A percentile compares a stretch with the other conserved stretches of the same genome.
phyloP scores from a whole-genome alignment of 1,284 basidiomycete species.

The Sporisorium reilianum region DNA sequence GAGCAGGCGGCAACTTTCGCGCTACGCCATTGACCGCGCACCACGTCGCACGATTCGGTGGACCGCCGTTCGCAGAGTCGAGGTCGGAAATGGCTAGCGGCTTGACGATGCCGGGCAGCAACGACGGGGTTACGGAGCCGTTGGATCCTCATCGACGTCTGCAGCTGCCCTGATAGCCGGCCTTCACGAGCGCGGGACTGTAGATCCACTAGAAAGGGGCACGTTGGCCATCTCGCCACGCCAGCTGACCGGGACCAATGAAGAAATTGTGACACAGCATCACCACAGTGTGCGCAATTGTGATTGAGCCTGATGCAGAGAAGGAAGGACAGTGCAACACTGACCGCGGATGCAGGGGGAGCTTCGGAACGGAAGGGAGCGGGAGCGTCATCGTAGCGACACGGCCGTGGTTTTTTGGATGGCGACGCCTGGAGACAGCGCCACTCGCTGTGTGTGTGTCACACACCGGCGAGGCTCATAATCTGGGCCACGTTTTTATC shows the following conservation, averaged over 20 bases:
- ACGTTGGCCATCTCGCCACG: too few relatives aligned
- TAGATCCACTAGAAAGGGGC: too few relatives aligned
- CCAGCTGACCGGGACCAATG: too few relatives aligned
- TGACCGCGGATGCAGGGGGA: not conserved
- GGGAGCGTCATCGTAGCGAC: not conserved
- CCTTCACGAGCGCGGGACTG: too few relatives aligned
- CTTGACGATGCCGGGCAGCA: slow-evolving; percentile 9
- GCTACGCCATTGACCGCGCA: not conserved
- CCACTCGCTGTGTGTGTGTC: too few relatives aligned
- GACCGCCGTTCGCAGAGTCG: slow-evolving; percentile 10
- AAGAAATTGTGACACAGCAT: too few relatives aligned
- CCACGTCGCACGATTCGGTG: slow-evolving; percentile 6
- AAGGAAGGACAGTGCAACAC: too few relatives aligned
- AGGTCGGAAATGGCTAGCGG: slow-evolving; percentile 26
- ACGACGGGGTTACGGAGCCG: not conserved
- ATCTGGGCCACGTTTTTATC: not conserved
- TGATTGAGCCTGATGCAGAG: not conserved
- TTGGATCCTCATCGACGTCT: slow-evolving; percentile 22
- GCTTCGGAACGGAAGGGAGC: not conserved
- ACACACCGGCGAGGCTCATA: not conserved
- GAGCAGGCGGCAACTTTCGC: slow-evolving; percentile 14
- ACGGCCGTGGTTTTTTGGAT: not conserved
- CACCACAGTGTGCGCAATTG: too few relatives aligned
- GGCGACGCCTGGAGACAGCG: too few relatives aligned
- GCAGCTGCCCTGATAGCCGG: slow-evolving; percentile 6